Conservation (phyloP, 2,329 filamentous ascomycete species). For the Zarea fungicola region DNA sequence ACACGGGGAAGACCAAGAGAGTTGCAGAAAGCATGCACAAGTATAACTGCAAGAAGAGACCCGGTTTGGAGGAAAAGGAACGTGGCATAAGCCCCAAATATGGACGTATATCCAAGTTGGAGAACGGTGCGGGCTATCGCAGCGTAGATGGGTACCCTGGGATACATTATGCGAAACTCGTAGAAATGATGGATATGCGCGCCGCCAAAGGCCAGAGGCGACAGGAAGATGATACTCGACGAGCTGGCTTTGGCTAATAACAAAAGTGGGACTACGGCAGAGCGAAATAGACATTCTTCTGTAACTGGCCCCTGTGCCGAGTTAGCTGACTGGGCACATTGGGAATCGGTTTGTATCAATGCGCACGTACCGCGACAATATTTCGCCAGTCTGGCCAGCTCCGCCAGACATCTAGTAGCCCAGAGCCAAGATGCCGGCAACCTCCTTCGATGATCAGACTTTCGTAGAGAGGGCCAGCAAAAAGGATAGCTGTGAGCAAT, state of each 20-base stretch:
- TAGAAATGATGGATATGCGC: conserved; percentile 95
- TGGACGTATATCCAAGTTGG: conserved; percentile 83
- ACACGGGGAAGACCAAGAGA: conserved; percentile 82
- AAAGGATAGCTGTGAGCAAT: conserved; percentile 71
- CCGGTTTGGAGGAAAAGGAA: conserved; percentile 85
- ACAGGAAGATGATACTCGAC: conserved; percentile 65
- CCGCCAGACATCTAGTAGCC: conserved; percentile 52
- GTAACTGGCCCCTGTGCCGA: conserved; percentile 68
- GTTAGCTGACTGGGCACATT: background rate
- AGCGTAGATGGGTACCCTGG: conserved; percentile 56
- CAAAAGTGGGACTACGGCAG: conserved; percentile 76
- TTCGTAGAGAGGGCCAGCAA: conserved; percentile 80
- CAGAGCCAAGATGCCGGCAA: conserved; percentile 59
- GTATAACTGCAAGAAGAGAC: conserved; percentile 67
- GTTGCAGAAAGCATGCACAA: conserved; percentile 87
- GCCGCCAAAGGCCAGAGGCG: conserved; percentile 85
- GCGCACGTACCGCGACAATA: conserved; percentile 65
- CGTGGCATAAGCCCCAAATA: conserved; percentile 90
- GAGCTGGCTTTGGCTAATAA: conserved; percentile 60
- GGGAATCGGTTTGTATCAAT: background rate
- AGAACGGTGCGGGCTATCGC: conserved; percentile 69
- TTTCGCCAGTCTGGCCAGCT: conserved; percentile 86
- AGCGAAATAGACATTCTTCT: conserved; percentile 91
- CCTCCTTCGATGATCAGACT: conserved; percentile 64
- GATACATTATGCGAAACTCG: conserved; percentile 81